Evolutionary conservation across 805 yeast genomes (phyloP), one percentile per base, ranked within the genome.

Genomic region (Torulaspora maleeae): DNA sequence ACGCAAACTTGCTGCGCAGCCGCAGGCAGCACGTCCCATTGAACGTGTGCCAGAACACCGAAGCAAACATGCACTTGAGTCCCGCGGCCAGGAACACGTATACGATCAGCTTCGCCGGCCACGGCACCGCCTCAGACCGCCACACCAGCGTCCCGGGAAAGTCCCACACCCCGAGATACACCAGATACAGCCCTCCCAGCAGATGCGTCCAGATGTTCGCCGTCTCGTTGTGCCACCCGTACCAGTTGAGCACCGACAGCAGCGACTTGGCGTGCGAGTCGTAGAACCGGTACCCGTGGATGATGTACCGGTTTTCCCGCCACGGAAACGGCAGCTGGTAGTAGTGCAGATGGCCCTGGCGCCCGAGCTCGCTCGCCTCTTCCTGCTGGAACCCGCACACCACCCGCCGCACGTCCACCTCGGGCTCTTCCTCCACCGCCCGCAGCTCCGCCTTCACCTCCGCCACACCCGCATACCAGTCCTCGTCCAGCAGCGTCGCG

Each of bases 151-250:
- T 73, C 2, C 62, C 53, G 9, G 97, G 96, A 56, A 77, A 83
- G 51, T 82, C 85, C 53, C 67, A 69, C 11, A 79, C 36, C 10
- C 79, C 73, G 15, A 90, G 55, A 51, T 80, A 82, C 1, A 75
- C 41, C 61, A 90, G 67, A 24, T 78, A 56, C 2, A 78, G 25
- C 2, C 84, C 76, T 11, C 97, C 98, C 1, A 79, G 28, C 11
- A 87, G 58, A 68, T 91, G 99, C 0, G 96, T 77, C 98, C 99
- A 91, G 45, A 91, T 89, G 66, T 93, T 93, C 60, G 85, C 76
- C 0, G 95, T 77, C 64, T 91, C 99, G 62, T 91, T 91, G 67
- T 93, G 98, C 63, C 72, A 59, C 19, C 67, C 65, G 43, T 63
- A 65, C 61, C 63, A 55, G 43, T 63, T 61, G 62, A 59, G 79